These are phyloP conservation scores for Botrytis squamosa DNA, from an alignment of 2,329 filamentous ascomycete genomes.

Conservation along the genomic window DNA sequence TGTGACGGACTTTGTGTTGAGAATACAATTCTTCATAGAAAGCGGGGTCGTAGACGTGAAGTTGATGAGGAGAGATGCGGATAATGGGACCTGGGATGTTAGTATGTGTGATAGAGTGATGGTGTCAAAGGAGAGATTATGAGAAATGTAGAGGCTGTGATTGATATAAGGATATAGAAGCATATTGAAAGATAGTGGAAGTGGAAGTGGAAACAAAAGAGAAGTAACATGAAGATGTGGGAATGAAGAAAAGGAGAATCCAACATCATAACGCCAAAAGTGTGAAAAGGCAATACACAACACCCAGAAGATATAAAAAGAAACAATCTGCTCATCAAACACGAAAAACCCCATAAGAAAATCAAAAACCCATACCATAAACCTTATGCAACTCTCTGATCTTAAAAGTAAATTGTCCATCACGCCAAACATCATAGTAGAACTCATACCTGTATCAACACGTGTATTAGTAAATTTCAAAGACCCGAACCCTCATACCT, in stretches of 20 bases:
- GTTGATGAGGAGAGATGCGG: conserved; percentile 28
- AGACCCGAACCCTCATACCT: too few relatives aligned
- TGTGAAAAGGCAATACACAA: background rate
- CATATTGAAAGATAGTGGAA: background rate
- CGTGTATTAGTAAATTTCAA: background rate
- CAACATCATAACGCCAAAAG: too few relatives aligned
- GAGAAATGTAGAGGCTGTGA: too few relatives aligned
- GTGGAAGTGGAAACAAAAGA: background rate
- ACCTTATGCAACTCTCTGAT: conserved; percentile 14
- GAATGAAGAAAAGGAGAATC: background rate
- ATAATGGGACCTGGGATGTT: conserved; percentile 26
- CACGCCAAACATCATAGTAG: conserved; percentile 16
- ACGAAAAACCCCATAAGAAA: background rate
- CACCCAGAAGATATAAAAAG: background rate
- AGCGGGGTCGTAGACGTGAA: conserved; percentile 25
- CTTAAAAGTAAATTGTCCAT: conserved; percentile 8
- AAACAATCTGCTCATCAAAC: background rate
- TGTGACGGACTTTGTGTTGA: conserved; percentile 23
- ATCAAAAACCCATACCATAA: conserved; percentile 1
- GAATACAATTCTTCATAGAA: conserved; percentile 33
- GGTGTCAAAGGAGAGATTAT: background rate
- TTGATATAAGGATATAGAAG: background rate
- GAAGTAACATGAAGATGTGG: background rate
- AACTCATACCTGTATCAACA: conserved; percentile 10
- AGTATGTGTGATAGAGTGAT: background rate